These are phyloP conservation scores for Tephrocybe sp. DNA, from an alignment of 768 basidiomycete genomes.

Conservation along the genomic window DNA sequence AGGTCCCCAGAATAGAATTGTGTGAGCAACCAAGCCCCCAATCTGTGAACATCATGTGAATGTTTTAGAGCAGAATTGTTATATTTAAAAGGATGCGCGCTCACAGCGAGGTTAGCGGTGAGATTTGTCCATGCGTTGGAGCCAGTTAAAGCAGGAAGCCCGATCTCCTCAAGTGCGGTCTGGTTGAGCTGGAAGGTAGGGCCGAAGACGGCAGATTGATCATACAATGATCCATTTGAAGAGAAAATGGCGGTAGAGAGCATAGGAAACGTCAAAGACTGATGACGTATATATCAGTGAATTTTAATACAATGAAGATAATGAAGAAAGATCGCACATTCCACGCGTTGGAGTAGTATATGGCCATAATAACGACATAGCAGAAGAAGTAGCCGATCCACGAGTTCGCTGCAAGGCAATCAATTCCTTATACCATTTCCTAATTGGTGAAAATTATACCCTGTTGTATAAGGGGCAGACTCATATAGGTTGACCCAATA, in stretches of 20 bases:
- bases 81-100: conserved; percentile 6
- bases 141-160: conserved; percentile 48
- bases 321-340: conserved; percentile 38
- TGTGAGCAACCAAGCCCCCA: conserved; percentile 59
- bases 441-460: conserved; percentile 28
- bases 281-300: conserved; percentile 31
- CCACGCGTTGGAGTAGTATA: conserved; percentile 68
- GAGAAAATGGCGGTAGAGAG: conserved; percentile 59
- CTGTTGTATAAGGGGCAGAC: conserved; percentile 55
- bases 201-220: conserved; percentile 56
- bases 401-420: conserved; percentile 43
- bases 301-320: conserved; percentile 23
- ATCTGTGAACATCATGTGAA: conserved; percentile 38
- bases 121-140: conserved; percentile 55
- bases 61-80: neutral
- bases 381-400: conserved; percentile 56
- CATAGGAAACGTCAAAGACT: conserved; percentile 42
- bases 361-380: conserved; percentile 51
- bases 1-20: conserved; percentile 56
- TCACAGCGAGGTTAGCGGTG: conserved; percentile 45
- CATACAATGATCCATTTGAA: conserved; percentile 52
- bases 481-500: conserved; percentile 54
- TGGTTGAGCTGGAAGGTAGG: conserved; percentile 49
- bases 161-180: conserved; percentile 51
- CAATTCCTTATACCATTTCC: neutral